Evolutionary conservation across 768 basidiomycete genomes (phyloP).

Genomic region (Daedaleopsis sinensis): DNA sequence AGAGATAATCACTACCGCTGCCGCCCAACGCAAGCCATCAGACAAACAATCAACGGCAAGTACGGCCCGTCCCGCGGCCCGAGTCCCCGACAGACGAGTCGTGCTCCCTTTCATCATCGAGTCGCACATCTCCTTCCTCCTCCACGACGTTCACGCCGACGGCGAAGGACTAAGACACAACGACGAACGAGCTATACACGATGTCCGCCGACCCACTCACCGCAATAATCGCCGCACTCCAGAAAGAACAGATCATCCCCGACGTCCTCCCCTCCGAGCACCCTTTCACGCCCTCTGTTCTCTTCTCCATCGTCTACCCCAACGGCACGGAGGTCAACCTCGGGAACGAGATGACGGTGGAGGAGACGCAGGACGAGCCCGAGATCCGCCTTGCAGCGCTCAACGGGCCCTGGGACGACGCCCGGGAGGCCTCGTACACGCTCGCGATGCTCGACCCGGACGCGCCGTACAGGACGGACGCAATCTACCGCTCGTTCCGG

Average conservation of each 20-base stretch:
- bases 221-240: conserved; percentile 38
- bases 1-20: too few species aligned
- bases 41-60: too few species aligned
- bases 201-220: conserved; percentile 36
- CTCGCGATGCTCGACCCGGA: conserved; percentile 43
- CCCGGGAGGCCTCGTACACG: conserved; percentile 42
- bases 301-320: conserved; percentile 49
- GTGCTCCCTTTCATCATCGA: too few species aligned
- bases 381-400: conserved; percentile 48
- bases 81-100: too few species aligned
- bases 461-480: conserved; percentile 32
- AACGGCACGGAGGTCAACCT: conserved; percentile 41
- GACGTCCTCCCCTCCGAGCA: conserved; percentile 43
- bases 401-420: conserved; percentile 30
- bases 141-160: background rate
- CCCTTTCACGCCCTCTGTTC: conserved; percentile 40
- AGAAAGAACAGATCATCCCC: conserved; percentile 45
- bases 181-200: too few species aligned
- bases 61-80: too few species aligned
- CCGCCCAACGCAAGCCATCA: too few species aligned
- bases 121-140: too few species aligned
- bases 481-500: conserved; percentile 29
- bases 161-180: background rate
- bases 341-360: conserved; percentile 39
- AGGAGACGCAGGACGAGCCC: conserved; percentile 53